phyloP scores from a whole-genome alignment of 1,284 basidiomycete species.

The Wallemia ichthyophaga region DNA sequence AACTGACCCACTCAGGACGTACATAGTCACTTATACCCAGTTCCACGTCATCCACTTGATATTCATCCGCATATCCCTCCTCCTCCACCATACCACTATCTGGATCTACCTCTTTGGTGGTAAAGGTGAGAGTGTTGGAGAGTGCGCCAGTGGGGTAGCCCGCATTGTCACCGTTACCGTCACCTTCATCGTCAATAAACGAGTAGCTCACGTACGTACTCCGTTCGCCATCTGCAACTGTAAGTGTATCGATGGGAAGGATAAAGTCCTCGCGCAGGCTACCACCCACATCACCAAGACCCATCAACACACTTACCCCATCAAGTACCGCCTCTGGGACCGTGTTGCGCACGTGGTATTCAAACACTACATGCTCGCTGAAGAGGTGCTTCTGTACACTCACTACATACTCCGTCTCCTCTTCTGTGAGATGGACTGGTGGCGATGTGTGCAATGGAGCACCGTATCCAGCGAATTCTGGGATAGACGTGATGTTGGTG shows the following conservation, averaged over 20 bases:
- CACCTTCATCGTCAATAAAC: too few relatives aligned
- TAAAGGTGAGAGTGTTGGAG: slow-evolving; percentile 73
- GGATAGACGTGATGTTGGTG: slow-evolving; percentile 39
- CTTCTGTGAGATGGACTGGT: slow-evolving; percentile 69
- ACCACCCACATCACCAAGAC: slow-evolving; percentile 34
- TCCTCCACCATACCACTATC: slow-evolving; percentile 87
- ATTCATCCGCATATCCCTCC: slow-evolving; percentile 96
- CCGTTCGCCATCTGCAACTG: too few relatives aligned
- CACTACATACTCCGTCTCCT: slow-evolving; percentile 93
- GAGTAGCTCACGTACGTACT: slow-evolving; percentile 89
- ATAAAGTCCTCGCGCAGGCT: slow-evolving; percentile 78
- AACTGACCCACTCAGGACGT: slow-evolving; percentile 65
- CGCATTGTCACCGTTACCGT: too few relatives aligned
- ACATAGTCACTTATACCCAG: slow-evolving; percentile 75
- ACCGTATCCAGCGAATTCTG: slow-evolving; percentile 64
- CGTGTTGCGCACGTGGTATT: slow-evolving; percentile 98
- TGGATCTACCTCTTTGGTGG: slow-evolving; percentile 93
- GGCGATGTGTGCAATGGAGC: slow-evolving; percentile 63
- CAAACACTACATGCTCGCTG: slow-evolving; percentile 84
- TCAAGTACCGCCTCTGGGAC: slow-evolving; percentile 90
- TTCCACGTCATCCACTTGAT: slow-evolving; percentile 86
- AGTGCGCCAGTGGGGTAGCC: slow-evolving; percentile 63
- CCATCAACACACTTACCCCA: slow-evolving; percentile 80
- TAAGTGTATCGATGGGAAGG: slow-evolving; percentile 53
- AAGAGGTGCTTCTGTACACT: slow-evolving; percentile 90